Percentiles rank a stretch among this genome's conserved stretches.
phyloP scores from a whole-genome alignment of 441 rosid species.

The Capsella rubella region DNA sequence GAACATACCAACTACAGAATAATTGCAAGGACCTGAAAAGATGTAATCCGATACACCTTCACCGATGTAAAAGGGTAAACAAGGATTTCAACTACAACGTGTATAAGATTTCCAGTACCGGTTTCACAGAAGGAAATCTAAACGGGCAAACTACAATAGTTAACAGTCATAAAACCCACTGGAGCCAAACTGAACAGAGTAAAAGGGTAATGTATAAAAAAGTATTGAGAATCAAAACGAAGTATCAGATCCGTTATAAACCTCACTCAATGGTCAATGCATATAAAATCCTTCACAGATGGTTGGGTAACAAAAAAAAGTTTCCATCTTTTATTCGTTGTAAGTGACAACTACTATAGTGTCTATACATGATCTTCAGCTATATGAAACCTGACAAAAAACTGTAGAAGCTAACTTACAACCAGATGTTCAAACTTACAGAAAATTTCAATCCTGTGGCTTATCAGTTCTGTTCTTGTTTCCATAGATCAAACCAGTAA shows the following conservation, averaged over 20 bases:
- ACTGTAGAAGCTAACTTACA: slow-evolving; percentile 40
- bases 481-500: slow-evolving; percentile 80
- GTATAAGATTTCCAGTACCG: neutral
- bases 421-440: neutral
- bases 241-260: neutral
- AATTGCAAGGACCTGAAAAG: neutral
- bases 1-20: neutral
- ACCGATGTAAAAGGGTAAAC: neutral
- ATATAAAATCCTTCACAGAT: neutral
- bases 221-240: neutral
- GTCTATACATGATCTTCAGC: slow-evolving; percentile 38
- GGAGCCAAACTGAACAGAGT: too few relatives aligned
- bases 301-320: slow-evolving; percentile 3
- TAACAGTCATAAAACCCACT: too few relatives aligned
- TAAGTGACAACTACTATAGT: slow-evolving; percentile 36
- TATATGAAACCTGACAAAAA: slow-evolving; percentile 32
- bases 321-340: slow-evolving; percentile 33
- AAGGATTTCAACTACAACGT: neutral
- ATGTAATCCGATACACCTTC: neutral
- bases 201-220: too few relatives aligned
- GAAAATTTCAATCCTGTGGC: slow-evolving; percentile 35
- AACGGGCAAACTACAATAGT: neutral
- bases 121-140: neutral
- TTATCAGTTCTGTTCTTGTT: slow-evolving; percentile 58
- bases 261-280: neutral